A percentile compares a stretch with the other conserved stretches of the same genome.
Evolutionary conservation across 2,329 filamentous ascomycete species (phyloP).

Genomic region (Madurella fahalii): DNA sequence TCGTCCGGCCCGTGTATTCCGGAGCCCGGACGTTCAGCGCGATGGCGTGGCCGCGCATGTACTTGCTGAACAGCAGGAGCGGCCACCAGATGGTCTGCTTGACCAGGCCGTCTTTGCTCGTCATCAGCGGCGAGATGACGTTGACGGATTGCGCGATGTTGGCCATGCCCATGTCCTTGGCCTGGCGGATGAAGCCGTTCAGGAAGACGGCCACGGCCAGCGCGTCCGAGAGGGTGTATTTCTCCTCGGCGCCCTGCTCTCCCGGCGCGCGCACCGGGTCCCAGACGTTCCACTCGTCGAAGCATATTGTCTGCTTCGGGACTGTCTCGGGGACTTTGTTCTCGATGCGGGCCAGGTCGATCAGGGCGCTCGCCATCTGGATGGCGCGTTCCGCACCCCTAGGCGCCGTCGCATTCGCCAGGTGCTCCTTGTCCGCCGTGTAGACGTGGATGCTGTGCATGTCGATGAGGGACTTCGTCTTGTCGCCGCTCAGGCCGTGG

Average conservation of each 20-base stretch:
- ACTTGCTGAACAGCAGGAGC: constrained; percentile 62
- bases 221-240: constrained; percentile 70
- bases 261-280: constrained; percentile 68
- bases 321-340: constrained; percentile 56
- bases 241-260: constrained; percentile 67
- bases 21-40: constrained; percentile 60
- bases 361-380: constrained; percentile 62
- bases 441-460: constrained; percentile 82
- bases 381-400: constrained; percentile 69
- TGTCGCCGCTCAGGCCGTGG: constrained; percentile 15
- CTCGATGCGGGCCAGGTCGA: constrained; percentile 70
- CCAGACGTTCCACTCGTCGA: constrained; percentile 86
- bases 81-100: constrained; percentile 77
- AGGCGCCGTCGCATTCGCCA: constrained; percentile 57
- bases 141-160: constrained; percentile 76
- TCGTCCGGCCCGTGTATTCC: constrained; percentile 63
- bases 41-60: constrained; percentile 70
- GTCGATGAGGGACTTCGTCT: constrained; percentile 43
- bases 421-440: constrained; percentile 54
- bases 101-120: constrained; percentile 56
- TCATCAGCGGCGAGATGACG: constrained; percentile 74
- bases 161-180: constrained; percentile 68
- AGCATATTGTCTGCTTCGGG: constrained; percentile 68
- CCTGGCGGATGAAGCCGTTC: constrained; percentile 72
- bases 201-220: constrained; percentile 72